Base-by-base conservation (phyloP, 768 basidiomycete genomes). In the Russula emetica region DNA sequence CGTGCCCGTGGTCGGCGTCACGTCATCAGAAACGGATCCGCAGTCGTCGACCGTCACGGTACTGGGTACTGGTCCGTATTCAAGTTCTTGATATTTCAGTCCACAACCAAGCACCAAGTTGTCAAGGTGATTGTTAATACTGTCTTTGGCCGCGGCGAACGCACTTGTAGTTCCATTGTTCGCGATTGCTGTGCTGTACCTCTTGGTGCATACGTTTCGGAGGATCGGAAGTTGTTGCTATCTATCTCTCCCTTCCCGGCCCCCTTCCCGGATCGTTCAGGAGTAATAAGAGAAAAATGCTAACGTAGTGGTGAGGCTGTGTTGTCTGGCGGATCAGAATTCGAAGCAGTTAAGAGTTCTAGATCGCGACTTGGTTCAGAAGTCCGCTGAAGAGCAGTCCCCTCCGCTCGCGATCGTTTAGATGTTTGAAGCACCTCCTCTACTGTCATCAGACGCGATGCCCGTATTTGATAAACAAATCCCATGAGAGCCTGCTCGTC, bases 381-480 rank as follows among this genome's bases (percentile, higher is more conserved):
- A 44, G 58, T 8, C 11, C 22, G 22, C 36, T 11, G 53, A n/a
- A 26, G 7, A 14, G 22, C 58, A n/a, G 16, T 30, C 28, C 38
- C 47, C 30, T 60, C 59, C 1, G 14, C 13, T 18, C 40, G 32
- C 10, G 63, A 42, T 24, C 57, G 42, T 38, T 18, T 42, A 8
- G 49, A 58, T 40, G n/a, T 55, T 51, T 30, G 60, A 20, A 56
- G 47, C 34, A 10, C 32, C 5, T 55, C 45, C 7, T 16, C 34
- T 22, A 26, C 55, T 14, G 50, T 16, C 32, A 20, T 44, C 42
- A 40, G 42, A 26, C 55, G 60, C 11, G 61, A 42, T 0, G 50
- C 61, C 9, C 44, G 14, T 44, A 38, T 54, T 54, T 66, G 64
- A 57, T 63, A 62, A 32, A 66, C 50, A 22, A 66, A 49, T n/a